A percentile compares a stretch with the other conserved stretches of the same genome.
Evolutionary conservation across 73 alveolate genomes (phyloP).

Genomic region (Urostyla sp.): DNA sequence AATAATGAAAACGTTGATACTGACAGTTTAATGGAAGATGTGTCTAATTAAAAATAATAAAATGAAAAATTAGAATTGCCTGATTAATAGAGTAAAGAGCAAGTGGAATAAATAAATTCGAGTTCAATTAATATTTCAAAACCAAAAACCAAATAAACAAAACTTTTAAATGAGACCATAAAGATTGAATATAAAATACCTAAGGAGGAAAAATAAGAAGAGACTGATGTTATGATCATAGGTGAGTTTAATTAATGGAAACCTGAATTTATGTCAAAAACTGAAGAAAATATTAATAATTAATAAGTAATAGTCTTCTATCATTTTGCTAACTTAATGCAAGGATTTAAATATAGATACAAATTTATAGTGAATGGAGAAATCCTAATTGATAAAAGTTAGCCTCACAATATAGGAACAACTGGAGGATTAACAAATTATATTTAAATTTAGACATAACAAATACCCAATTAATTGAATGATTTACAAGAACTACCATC

Average conservation of each 20-base stretch:
- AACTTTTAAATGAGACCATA: neutral
- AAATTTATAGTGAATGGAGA: constrained; percentile 62
- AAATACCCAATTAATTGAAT: neutral
- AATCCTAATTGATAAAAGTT: constrained; percentile 21
- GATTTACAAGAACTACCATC: constrained; percentile 50
- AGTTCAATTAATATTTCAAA: no score
- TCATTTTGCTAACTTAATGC: no score
- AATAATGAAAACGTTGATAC: no score
- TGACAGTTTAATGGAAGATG: no score
- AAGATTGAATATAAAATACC: neutral
- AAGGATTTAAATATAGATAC: constrained; percentile 67
- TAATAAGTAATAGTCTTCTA: constrained; percentile 31
- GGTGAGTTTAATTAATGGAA: constrained; percentile 69
- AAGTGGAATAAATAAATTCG: no score
- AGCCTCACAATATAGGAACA: constrained; percentile 41
- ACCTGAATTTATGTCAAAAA: constrained; percentile 53
- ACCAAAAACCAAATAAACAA: no score
- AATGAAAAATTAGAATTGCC: no score
- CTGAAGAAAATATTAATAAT: neutral
- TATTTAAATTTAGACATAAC: neutral
- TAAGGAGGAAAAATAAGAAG: constrained; percentile 16
- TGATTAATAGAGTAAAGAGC: no score
- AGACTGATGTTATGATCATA: constrained; percentile 44
- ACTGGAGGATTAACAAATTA: constrained; percentile 55
- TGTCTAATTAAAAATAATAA: no score